phyloP scores from a whole-genome alignment of 2,329 filamentous ascomycete genomes.

The Dothiorella sarmentorum region DNA sequence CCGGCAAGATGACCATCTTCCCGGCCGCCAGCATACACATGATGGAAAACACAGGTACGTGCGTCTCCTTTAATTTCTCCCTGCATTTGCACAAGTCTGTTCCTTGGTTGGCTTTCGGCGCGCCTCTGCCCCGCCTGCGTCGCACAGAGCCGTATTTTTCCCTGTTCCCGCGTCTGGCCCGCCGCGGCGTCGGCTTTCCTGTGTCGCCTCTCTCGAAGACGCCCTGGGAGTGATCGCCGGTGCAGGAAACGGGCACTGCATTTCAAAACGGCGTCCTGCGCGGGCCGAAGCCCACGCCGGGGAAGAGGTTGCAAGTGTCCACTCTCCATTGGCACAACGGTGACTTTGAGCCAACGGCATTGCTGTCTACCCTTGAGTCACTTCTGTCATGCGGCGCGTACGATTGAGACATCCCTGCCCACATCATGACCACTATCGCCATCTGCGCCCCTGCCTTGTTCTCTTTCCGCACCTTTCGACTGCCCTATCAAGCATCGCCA shows the following conservation, averaged over 20 bases:
- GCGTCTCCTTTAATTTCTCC: background rate
- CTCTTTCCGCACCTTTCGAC: background rate
- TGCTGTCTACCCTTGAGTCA: background rate
- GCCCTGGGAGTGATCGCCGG: background rate
- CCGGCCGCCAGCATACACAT: conserved; percentile 47
- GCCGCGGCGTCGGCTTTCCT: no score
- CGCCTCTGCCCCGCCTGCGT: background rate
- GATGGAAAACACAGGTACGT: conserved; percentile 50
- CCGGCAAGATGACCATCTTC: conserved; percentile 51
- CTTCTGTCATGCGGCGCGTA: background rate
- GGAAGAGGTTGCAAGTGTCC: no score
- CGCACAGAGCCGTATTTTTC: background rate
- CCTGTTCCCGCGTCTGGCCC: background rate
- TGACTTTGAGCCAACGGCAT: background rate
- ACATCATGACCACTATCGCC: background rate
- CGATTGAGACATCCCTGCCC: background rate
- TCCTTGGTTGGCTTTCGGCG: background rate
- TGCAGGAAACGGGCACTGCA: background rate
- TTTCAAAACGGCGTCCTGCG: background rate
- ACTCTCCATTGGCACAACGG: background rate
- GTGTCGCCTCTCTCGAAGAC: background rate
- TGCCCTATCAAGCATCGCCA: background rate
- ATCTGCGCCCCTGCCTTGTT: background rate
- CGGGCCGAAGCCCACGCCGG: background rate
- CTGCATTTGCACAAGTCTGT: conserved; percentile 2